Base-by-base conservation (phyloP, 2,329 filamentous ascomycete species). In the Stemphylium vesicarium region DNA sequence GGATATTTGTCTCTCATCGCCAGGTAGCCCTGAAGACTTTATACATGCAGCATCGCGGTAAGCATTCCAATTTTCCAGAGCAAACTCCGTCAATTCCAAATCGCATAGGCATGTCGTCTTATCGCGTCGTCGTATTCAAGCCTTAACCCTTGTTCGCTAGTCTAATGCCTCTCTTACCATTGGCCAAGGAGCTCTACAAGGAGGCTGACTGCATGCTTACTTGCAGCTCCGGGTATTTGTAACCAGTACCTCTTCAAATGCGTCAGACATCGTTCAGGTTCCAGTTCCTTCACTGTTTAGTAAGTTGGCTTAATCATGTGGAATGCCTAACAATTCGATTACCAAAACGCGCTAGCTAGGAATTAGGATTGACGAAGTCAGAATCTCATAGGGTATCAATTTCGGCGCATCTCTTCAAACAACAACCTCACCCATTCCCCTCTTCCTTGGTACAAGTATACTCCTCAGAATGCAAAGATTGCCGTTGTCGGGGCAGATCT, bases 401-500 rank as follows among this genome's bases (percentile, higher is more conserved):
- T 2, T 32, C 8, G 5, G 4, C 5, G 15, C 29, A 10, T 26
- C 38, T 2, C 5, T 13, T 51, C 22, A 56, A 12, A 31, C 24
- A 2, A 51, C 13, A 9, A 65, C 29, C 3, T 33, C 38, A 22
- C 59, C 60, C 16, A 31, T 57, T 6, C 42, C 54, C 12, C 16
- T 44, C 13, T 48, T 62, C 58, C 64, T 66, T 20, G 75, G 72
- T 9, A 71, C 68, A 33, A 78, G 59, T 45, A 79, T 75, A 10
- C 73, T 75, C 42, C 80, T 70, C 39, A 80, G 63, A 51, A 79
- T 74, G 65, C 82, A 84, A 37, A 68, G 62, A 22, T 76, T 72
- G 3, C 76, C 76, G 64, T 80, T 77, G 42, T 81, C 78, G 1
- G 84, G 84, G 74, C 86, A 89, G 2, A 88, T 79, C 37, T 83